Percentiles rank a stretch among this genome's conserved stretches.
Conservation (phyloP, 805 yeast species). For the Kazachstania martiniae region DNA sequence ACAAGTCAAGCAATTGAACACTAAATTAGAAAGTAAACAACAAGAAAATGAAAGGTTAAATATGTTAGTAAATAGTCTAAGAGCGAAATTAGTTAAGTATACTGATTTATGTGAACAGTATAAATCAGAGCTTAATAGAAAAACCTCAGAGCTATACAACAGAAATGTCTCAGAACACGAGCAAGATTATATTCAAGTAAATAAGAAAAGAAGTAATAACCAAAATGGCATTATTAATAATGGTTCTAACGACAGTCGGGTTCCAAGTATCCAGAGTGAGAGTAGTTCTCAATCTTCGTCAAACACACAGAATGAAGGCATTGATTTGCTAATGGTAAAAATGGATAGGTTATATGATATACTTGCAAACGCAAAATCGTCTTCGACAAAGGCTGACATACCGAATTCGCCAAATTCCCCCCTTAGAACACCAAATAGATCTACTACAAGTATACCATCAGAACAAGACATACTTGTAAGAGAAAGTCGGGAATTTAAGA, state of each 20-base stretch:
- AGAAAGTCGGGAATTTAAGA: slow-evolving; percentile 28
- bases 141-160: slow-evolving; percentile 5
- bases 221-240: too few species aligned
- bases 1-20: slow-evolving; percentile 28
- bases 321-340: neutral
- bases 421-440: neutral
- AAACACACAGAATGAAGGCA: neutral
- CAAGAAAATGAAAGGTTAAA: slow-evolving; percentile 17
- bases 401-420: neutral
- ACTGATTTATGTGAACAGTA: slow-evolving; percentile 18
- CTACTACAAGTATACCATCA: slow-evolving; percentile 6
- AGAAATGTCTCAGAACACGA: slow-evolving; percentile 11
- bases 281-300: neutral
- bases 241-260: too few species aligned
- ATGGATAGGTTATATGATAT: slow-evolving; percentile 1
- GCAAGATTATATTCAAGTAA: slow-evolving; percentile 14
- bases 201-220: slow-evolving; percentile 11
- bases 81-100: slow-evolving; percentile 29
- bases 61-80: slow-evolving; percentile 24
- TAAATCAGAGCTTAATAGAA: neutral
- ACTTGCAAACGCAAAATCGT: too few species aligned
- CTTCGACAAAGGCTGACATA: neutral
- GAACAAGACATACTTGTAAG: slow-evolving; percentile 28
- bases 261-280: neutral
- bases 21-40: slow-evolving; percentile 23